Evolutionary conservation across 1,284 basidiomycete species (phyloP).

Genomic region (Tilletia caries): DNA sequence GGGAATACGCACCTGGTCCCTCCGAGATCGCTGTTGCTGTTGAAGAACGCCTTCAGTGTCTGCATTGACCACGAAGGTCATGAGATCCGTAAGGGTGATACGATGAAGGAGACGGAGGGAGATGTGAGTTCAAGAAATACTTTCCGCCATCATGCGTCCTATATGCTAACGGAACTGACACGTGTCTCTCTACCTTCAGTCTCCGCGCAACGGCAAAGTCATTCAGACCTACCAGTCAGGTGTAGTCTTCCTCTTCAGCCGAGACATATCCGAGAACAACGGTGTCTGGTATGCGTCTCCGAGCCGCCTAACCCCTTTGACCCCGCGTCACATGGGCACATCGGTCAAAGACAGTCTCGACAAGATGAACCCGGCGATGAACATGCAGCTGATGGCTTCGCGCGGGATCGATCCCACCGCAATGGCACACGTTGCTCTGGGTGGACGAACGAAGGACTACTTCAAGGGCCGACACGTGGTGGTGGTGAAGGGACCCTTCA

Average conservation of each 20-base stretch:
- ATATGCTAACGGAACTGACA: slow-evolving; percentile 7
- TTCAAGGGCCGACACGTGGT: slow-evolving; percentile 77
- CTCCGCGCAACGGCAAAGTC: slow-evolving; percentile 78
- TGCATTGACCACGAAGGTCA: slow-evolving; percentile 78
- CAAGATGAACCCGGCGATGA: slow-evolving; percentile 69
- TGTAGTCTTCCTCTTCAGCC: slow-evolving; percentile 89
- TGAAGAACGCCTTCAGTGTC: slow-evolving; percentile 12
- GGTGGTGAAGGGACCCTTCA: slow-evolving; percentile 81
- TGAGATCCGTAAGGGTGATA: slow-evolving; percentile 72
- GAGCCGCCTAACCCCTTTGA: slow-evolving; percentile 58
- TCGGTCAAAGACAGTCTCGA: slow-evolving; percentile 47
- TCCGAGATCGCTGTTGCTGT: not conserved
- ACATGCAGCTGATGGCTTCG: slow-evolving; percentile 23
- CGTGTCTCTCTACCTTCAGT: slow-evolving; percentile 55
- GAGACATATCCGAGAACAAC: slow-evolving; percentile 82
- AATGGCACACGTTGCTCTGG: not conserved
- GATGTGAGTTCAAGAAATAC: slow-evolving; percentile 65
- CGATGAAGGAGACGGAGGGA: slow-evolving; percentile 87
- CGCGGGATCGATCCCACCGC: not conserved
- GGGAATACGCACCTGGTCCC: slow-evolving; percentile 55
- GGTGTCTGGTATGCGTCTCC: slow-evolving; percentile 82
- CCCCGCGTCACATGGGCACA: slow-evolving; percentile 73
- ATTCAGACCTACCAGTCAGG: slow-evolving; percentile 92
- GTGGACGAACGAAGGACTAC: slow-evolving; percentile 60
- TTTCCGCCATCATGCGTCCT: not conserved